Evolutionary conservation across 2,329 filamentous ascomycete species (phyloP).

Genomic region (Phoma sp.): DNA sequence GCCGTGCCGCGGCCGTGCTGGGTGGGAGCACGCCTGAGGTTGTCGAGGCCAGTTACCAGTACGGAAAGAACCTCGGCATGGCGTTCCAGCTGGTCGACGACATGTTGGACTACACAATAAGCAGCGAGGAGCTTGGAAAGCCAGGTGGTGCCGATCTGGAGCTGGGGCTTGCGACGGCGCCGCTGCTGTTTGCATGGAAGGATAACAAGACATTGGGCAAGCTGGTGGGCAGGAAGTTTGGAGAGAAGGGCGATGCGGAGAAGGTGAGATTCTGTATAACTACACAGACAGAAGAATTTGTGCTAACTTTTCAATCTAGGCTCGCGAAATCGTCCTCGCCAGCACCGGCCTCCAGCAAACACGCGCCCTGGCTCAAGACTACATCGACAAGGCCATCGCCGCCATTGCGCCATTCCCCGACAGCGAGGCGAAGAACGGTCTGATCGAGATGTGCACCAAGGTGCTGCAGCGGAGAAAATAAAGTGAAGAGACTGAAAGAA

Average conservation of each 20-base stretch:
- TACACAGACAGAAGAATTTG: background rate
- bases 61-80: slow-evolving; percentile 90
- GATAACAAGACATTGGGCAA: slow-evolving; percentile 81
- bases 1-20: slow-evolving; percentile 84
- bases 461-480: slow-evolving; percentile 87
- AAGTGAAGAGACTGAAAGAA: no score
- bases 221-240: slow-evolving; percentile 91
- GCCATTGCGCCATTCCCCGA: slow-evolving; percentile 86
- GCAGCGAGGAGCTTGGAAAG: slow-evolving; percentile 85
- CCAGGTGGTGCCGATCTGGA: slow-evolving; percentile 93
- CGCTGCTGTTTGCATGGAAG: slow-evolving; percentile 95
- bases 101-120: slow-evolving; percentile 94
- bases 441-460: slow-evolving; percentile 93
- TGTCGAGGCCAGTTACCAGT: slow-evolving; percentile 88
- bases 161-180: slow-evolving; percentile 90
- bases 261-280: slow-evolving; percentile 63
- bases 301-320: slow-evolving; percentile 61
- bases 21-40: slow-evolving; percentile 77
- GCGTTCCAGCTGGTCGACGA: slow-evolving; percentile 98
- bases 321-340: slow-evolving; percentile 79
- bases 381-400: slow-evolving; percentile 82
- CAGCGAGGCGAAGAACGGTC: slow-evolving; percentile 90
- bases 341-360: slow-evolving; percentile 94
- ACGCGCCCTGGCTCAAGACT: slow-evolving; percentile 85
- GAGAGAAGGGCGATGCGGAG: slow-evolving; percentile 79